Conservation (phyloP, 768 basidiomycete genomes). For the Austroboletus festivus region DNA sequence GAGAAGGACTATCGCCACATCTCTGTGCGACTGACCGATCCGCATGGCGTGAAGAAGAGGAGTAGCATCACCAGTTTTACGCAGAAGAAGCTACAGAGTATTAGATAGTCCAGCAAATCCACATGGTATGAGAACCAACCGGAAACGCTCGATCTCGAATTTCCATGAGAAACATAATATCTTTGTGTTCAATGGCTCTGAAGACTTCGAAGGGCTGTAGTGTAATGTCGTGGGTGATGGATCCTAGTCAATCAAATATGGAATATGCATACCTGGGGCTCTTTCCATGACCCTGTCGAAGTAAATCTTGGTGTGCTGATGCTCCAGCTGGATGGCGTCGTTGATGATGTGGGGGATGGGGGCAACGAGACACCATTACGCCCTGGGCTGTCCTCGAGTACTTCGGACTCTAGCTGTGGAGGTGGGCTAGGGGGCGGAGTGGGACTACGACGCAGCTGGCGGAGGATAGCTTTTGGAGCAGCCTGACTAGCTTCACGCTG, state of each 20-base stretch:
- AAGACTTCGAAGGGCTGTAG: slow-evolving; percentile 68
- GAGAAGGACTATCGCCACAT: slow-evolving; percentile 82
- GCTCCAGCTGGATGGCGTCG: slow-evolving; percentile 12
- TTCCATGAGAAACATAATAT: slow-evolving; percentile 82
- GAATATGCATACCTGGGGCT: slow-evolving; percentile 45
- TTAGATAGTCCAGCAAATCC: background rate
- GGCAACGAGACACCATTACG: slow-evolving; percentile 14
- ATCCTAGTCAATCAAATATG: background rate
- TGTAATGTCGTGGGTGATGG: background rate
- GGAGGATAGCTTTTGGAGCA: slow-evolving; percentile 56
- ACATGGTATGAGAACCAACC: slow-evolving; percentile 41
- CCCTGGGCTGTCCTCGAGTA: slow-evolving; percentile 11
- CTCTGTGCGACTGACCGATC: slow-evolving; percentile 68
- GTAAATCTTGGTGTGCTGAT: slow-evolving; percentile 11
- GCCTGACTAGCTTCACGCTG: slow-evolving; percentile 63
- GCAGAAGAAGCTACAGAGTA: slow-evolving; percentile 61
- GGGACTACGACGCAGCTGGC: slow-evolving; percentile 48
- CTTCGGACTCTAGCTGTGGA: slow-evolving; percentile 19
- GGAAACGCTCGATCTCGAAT: slow-evolving; percentile 76
- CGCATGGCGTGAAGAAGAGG: slow-evolving; percentile 91
- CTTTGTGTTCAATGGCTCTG: slow-evolving; percentile 80
- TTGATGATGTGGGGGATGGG: slow-evolving; percentile 23
- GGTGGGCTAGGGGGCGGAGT: slow-evolving; percentile 33
- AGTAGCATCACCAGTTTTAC: slow-evolving; percentile 80
- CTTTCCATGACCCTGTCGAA: slow-evolving; percentile 40